Conservation (phyloP, 1,284 basidiomycete genomes). For the Ustilago esculenta region DNA sequence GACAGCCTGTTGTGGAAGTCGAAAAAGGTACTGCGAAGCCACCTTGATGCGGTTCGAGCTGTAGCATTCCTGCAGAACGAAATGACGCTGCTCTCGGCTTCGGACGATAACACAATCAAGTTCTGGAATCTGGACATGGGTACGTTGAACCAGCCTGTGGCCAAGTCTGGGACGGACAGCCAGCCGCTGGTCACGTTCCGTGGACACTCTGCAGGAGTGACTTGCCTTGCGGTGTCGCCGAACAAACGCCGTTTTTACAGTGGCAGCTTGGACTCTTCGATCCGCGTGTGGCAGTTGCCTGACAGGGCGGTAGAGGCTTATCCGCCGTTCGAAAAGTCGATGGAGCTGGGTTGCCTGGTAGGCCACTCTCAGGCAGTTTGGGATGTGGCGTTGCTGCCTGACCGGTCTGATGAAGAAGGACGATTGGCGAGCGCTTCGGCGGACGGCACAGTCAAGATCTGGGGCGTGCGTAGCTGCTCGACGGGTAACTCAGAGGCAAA, state of each 20-base stretch:
- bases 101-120: conserved; percentile 95
- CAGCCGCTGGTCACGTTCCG: conserved; percentile 80
- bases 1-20: conserved; percentile 62
- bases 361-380: conserved; percentile 95
- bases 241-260: conserved; percentile 83
- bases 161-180: conserved; percentile 36
- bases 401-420: conserved; percentile 49
- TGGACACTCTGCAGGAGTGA: conserved; percentile 91
- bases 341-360: conserved; percentile 80
- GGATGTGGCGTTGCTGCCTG: conserved; percentile 77
- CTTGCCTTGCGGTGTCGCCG: conserved; percentile 83
- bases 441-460: conserved; percentile 90
- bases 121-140: conserved; percentile 79
- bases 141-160: conserved; percentile 34
- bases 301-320: conserved; percentile 72
- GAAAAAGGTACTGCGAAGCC: conserved; percentile 71
- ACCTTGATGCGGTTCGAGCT: conserved; percentile 90
- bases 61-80: conserved; percentile 84
- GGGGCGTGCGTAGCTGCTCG: conserved; percentile 69
- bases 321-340: conserved; percentile 83
- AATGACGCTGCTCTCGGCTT: conserved; percentile 84
- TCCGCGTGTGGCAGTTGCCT: conserved; percentile 84
- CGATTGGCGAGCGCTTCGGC: conserved; percentile 88
- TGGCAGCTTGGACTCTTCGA: conserved; percentile 89
- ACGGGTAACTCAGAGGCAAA: conserved; percentile 10